A percentile compares a stretch with the other conserved stretches of the same genome.
Conservation (phyloP, 225 moss, liverwort and hornwort species). For the Neckera pumila region DNA sequence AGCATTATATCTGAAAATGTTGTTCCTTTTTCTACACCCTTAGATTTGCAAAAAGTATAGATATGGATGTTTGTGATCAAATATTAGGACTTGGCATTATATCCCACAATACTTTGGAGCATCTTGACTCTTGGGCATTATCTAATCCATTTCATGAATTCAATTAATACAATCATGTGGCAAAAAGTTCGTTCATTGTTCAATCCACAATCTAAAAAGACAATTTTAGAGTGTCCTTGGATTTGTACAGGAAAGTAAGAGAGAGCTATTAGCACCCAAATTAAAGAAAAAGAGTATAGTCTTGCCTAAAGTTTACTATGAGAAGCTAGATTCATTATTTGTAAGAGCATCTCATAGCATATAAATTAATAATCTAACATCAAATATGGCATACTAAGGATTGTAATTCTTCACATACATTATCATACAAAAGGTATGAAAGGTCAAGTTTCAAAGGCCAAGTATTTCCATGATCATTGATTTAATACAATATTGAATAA, state of each 20-base stretch:
- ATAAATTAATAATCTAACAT: background rate
- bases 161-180: background rate
- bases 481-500: background rate
- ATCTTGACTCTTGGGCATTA: rapidly evolving
- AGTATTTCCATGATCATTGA: background rate
- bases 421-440: background rate
- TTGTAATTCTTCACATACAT: too few species aligned
- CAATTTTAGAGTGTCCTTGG: background rate
- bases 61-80: background rate
- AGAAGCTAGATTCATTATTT: background rate
- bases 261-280: background rate
- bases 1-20: background rate
- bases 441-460: background rate
- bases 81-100: background rate
- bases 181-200: background rate
- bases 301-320: rapidly evolving
- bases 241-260: background rate
- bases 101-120: rapidly evolving
- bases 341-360: background rate
- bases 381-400: rapidly evolving
- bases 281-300: background rate
- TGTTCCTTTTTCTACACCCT: background rate
- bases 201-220: rapidly evolving
- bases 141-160: background rate
- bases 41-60: background rate